Evolutionary conservation across 2,329 filamentous ascomycete genomes (phyloP).

Genomic region (Ophiocordyceps camponoti-rufipedis): DNA sequence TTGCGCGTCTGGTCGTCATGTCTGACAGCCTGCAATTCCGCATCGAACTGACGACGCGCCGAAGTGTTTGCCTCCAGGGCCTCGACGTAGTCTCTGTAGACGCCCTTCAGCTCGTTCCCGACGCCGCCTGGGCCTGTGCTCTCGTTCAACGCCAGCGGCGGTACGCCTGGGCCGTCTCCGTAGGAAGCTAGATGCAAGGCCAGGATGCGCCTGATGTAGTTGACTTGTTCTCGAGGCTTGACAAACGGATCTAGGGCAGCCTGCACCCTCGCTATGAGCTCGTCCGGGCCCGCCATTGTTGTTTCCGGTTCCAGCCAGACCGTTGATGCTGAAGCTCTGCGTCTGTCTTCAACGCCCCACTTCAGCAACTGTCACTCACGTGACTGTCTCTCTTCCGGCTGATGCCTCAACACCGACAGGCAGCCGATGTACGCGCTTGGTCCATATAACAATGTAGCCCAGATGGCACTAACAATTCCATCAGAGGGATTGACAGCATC

Average conservation of each 20-base stretch:
- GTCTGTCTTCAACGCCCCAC: too few species aligned
- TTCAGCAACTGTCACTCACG: too few species aligned
- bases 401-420: too few species aligned
- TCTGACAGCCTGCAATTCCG: constrained; percentile 11
- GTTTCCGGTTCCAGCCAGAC: neutral
- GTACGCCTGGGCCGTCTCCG: constrained; percentile 20
- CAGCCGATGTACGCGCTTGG: too few species aligned
- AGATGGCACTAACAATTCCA: neutral
- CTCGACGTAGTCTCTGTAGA: constrained; percentile 35
- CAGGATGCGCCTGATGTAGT: constrained; percentile 35
- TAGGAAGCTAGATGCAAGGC: constrained; percentile 33
- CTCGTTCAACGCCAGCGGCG: constrained; percentile 30
- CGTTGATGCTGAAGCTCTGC: too few species aligned
- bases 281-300: constrained; percentile 13
- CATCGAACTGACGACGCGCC: constrained; percentile 28
- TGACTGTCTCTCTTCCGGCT: too few species aligned
- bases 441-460: neutral
- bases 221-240: constrained; percentile 36
- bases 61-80: constrained; percentile 32
- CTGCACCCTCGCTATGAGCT: constrained; percentile 18
- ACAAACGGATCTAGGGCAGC: constrained; percentile 31
- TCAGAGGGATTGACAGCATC: neutral
- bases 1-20: constrained; percentile 6
- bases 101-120: constrained; percentile 22
- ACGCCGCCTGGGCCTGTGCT: constrained; percentile 15